Conservation (phyloP, 805 yeast species). For the Candida tallmaniae region DNA sequence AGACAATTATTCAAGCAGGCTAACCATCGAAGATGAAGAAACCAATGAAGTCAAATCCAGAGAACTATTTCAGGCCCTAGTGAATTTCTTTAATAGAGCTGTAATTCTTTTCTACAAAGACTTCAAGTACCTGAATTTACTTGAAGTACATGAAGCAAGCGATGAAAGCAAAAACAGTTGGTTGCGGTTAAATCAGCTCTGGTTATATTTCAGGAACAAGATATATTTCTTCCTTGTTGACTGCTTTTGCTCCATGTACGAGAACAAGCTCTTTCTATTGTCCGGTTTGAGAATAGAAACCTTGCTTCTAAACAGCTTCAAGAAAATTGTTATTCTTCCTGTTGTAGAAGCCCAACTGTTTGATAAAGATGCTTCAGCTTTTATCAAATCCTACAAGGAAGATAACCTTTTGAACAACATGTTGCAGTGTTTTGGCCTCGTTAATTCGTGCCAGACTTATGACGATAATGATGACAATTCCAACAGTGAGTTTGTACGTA, state of each 20-base stretch:
- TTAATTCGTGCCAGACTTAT: constrained; percentile 7
- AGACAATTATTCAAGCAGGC: constrained; percentile 5
- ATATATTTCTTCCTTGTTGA: constrained; percentile 20
- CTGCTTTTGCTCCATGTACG: constrained; percentile 24
- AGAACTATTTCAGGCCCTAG: constrained; percentile 26
- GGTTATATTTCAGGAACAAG: constrained; percentile 26
- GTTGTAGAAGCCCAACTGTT: constrained; percentile 10
- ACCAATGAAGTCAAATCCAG: constrained; percentile 20
- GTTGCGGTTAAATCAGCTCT: constrained; percentile 17
- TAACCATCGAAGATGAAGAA: constrained; percentile 10
- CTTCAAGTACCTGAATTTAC: constrained; percentile 5
- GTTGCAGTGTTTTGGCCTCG: constrained; percentile 13
- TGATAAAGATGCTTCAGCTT: constrained; percentile 4
- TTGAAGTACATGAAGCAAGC: too few species aligned
- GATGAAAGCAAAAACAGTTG: constrained; percentile 14
- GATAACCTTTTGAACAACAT: constrained; percentile 9
- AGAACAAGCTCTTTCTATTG: constrained; percentile 6
- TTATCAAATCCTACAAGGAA: constrained; percentile 8
- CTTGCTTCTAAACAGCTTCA: constrained; percentile 22
- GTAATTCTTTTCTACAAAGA: constrained; percentile 21
- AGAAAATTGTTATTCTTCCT: constrained; percentile 25
- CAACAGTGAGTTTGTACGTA: constrained; percentile 14
- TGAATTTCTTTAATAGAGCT: constrained; percentile 20
- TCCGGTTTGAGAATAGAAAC: constrained; percentile 23
- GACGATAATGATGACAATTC: constrained; percentile 1